Percentiles rank a stretch among this genome's conserved stretches.
Conservation (phyloP, 257 asterid genomes). For the Echium plantagineum region DNA sequence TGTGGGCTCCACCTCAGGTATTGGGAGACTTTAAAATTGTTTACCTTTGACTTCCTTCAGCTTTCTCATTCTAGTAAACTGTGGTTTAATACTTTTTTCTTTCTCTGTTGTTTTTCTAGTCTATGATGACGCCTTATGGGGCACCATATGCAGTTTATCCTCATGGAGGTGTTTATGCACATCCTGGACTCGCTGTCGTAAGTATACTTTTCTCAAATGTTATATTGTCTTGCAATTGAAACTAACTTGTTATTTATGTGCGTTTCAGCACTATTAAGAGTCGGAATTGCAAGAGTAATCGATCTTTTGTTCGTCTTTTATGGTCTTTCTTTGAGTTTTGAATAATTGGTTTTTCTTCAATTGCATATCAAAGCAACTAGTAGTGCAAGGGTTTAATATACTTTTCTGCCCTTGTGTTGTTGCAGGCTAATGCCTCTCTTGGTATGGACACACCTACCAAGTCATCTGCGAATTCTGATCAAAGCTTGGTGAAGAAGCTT, state of each 20-base stretch:
- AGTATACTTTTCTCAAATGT: conserved; percentile 14
- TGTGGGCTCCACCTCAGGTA: conserved; percentile 99
- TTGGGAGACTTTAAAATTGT: neutral
- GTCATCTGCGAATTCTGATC: conserved; percentile 48
- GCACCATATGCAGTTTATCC: conserved; percentile 80
- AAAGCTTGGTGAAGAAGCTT: conserved; percentile 54
- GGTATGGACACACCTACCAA: conserved; percentile 51
- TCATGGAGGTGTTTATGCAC: conserved; percentile 81
- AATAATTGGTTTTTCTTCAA: no score
- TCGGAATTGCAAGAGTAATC: neutral
- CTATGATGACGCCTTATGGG: conserved; percentile 89
- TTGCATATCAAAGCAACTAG: neutral
- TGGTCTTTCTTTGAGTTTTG: neutral
- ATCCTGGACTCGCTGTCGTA: conserved; percentile 80
- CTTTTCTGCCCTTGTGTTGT: conserved; percentile 4
- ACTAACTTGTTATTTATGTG: neutral
- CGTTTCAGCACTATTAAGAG: no score
- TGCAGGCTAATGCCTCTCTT: conserved; percentile 58
- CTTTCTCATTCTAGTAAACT: neutral
- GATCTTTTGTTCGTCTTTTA: neutral
- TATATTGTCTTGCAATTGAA: neutral
- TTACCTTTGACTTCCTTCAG: neutral
- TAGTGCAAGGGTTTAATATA: neutral
- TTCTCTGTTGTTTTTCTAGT: conserved; percentile 24
- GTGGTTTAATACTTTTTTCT: neutral